Evolutionary conservation across 169 alveolate species (phyloP).

Genomic region (Eimeria zaria): DNA sequence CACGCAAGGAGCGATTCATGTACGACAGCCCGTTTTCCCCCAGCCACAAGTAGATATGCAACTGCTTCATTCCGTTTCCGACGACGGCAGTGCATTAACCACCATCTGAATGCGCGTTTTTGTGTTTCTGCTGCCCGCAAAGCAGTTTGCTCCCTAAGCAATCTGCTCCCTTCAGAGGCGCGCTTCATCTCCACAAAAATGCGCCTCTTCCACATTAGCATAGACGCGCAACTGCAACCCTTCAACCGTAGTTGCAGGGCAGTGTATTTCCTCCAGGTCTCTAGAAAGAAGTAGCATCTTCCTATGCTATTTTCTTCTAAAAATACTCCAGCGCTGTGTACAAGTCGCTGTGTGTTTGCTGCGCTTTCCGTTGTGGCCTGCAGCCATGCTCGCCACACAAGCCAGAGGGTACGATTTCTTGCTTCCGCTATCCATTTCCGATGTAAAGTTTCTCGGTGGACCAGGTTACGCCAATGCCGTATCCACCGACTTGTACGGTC

Average conservation of each 20-base stretch:
- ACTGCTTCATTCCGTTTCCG: constrained; percentile 20
- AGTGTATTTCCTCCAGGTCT: constrained; percentile 21
- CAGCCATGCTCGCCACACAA: constrained; percentile 38
- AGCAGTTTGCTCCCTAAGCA: background rate
- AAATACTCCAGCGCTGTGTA: background rate
- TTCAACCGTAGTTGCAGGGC: background rate
- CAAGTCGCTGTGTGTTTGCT: background rate
- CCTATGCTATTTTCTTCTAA: background rate
- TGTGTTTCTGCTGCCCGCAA: background rate
- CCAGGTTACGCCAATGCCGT: constrained; percentile 29
- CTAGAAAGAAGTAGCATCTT: background rate
- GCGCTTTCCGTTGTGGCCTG: background rate
- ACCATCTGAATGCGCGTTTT: background rate
- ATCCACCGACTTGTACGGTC: background rate
- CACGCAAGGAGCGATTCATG: constrained; percentile 7
- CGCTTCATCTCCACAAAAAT: constrained; percentile 16
- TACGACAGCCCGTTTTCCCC: background rate
- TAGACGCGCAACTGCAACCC: background rate
- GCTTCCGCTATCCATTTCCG: background rate
- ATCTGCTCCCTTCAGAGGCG: background rate
- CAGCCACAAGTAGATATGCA: background rate
- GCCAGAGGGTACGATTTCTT: background rate
- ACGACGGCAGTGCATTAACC: constrained; percentile 34
- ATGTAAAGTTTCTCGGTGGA: background rate
- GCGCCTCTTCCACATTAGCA: constrained; percentile 5